phyloP scores from a whole-genome alignment of 2,329 filamentous ascomycete genomes.

The Verticillium alfalfae region DNA sequence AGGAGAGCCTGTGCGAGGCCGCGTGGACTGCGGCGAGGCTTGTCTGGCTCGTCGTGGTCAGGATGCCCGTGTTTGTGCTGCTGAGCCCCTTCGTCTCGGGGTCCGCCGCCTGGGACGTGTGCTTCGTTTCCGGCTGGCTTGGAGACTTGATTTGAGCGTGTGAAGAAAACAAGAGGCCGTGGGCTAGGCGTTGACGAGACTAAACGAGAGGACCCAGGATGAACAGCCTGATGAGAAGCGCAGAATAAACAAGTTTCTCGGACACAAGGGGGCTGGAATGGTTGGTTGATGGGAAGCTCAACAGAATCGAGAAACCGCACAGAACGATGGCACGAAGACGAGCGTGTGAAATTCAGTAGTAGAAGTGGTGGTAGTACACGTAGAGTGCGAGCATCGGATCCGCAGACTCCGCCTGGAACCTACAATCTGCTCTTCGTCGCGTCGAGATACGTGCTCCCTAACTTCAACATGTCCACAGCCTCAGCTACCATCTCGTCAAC shows the following conservation, averaged over 20 bases:
- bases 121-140: not conserved
- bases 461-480: conserved; percentile 62
- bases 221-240: no score
- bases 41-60: not conserved
- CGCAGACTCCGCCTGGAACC: conserved; percentile 8
- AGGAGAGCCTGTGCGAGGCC: not conserved
- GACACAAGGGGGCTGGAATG: no score
- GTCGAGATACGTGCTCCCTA: conserved; percentile 54
- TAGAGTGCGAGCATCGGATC: not conserved
- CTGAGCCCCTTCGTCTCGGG: not conserved
- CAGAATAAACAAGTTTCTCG: no score
- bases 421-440: conserved; percentile 35
- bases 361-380: not conserved
- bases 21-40: not conserved
- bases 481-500: conserved; percentile 85
- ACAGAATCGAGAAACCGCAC: no score
- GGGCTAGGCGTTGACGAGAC: no score
- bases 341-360: not conserved
- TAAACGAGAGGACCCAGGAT: no score
- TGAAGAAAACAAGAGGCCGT: not conserved
- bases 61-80: not conserved
- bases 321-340: no score
- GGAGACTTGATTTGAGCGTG: not conserved
- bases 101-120: not conserved
- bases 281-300: no score